Conservation (phyloP, 345 rosid species). For the Carallia brachiata region DNA sequence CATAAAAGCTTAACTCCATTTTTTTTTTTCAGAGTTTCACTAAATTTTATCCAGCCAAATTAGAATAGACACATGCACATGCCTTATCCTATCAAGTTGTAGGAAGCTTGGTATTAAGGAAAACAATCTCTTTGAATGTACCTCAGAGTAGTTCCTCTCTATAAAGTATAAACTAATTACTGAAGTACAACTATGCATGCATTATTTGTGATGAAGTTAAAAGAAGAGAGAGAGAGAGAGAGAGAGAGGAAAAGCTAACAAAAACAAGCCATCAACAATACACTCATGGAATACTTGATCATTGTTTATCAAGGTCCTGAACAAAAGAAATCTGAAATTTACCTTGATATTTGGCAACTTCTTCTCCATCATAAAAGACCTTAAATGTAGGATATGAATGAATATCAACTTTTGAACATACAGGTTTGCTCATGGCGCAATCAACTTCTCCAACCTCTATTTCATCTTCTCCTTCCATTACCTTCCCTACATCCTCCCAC, state of each 20-base stretch:
- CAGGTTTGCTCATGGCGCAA: constrained; percentile 65
- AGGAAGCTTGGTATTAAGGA: too few species aligned
- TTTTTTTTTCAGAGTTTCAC: not conserved
- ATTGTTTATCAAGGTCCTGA: not conserved
- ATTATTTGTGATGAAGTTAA: not conserved
- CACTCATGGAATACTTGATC: not conserved
- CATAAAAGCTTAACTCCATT: not conserved
- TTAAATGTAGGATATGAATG: constrained; percentile 95
- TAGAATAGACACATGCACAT: not conserved
- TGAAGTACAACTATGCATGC: not conserved
- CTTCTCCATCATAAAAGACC: constrained; percentile 87
- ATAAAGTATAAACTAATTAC: not conserved
- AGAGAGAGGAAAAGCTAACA: too few species aligned
- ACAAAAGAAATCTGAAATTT: constrained; percentile 9
- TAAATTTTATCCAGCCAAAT: not conserved
- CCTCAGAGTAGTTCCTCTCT: not conserved
- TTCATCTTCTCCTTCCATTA: constrained; percentile 89
- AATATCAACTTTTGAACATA: constrained; percentile 83
- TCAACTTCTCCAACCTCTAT: constrained; percentile 98
- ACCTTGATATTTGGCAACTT: constrained; percentile 91
- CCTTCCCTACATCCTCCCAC: constrained; percentile 90
- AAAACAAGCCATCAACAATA: not conserved
- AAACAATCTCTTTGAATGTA: too few species aligned
- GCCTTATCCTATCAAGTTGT: not conserved
- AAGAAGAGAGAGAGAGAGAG: too few species aligned